Evolutionary conservation across 139 green algal genomes (phyloP).

Genomic region (Nannochloris sp.): DNA sequence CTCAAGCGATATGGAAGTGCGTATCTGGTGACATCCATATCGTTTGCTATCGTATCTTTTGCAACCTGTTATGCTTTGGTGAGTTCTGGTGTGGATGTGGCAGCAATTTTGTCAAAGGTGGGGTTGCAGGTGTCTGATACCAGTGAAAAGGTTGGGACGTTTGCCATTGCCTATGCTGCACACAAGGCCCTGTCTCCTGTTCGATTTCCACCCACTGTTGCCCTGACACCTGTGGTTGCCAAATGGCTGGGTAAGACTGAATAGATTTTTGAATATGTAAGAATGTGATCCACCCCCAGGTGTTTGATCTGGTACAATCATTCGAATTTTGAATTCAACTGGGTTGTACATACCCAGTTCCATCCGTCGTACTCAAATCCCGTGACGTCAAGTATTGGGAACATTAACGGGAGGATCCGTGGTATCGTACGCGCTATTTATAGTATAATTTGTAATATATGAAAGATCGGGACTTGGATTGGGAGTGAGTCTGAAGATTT

Average conservation of each 20-base stretch:
- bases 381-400: no score
- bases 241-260: constrained; percentile 57
- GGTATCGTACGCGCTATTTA: no score
- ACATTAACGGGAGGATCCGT: no score
- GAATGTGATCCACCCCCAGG: no score
- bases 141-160: constrained; percentile 78
- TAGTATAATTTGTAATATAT: no score
- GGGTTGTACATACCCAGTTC: no score
- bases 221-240: constrained; percentile 93
- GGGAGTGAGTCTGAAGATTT: no score
- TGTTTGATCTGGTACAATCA: no score
- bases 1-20: constrained; percentile 86
- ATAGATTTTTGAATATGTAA: constrained; percentile 1
- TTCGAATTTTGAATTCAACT: no score
- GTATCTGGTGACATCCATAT: constrained; percentile 95
- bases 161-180: constrained; percentile 94
- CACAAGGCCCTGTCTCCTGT: constrained; percentile 98
- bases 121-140: constrained; percentile 71
- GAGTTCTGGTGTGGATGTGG: constrained; percentile 77
- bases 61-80: constrained; percentile 83
- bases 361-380: no score
- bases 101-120: constrained; percentile 56
- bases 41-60: constrained; percentile 92
- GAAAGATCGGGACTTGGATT: no score
- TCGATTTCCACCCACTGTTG: constrained; percentile 95